Evolutionary conservation across 2,329 filamentous ascomycete genomes (phyloP).

Genomic region (Metarhizium guizhouense): DNA sequence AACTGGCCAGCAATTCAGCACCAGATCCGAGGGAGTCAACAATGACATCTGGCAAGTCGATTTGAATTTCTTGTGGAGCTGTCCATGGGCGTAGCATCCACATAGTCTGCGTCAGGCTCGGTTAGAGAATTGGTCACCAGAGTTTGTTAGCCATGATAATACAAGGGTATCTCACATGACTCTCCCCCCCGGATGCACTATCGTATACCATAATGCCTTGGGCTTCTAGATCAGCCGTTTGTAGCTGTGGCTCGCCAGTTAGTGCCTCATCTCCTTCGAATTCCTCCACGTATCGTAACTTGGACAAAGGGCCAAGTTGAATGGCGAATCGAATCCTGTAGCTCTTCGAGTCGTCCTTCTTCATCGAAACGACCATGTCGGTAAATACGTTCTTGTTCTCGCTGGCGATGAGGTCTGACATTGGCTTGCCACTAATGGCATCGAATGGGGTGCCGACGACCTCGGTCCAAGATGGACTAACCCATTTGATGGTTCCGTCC

Average conservation of each 20-base stretch:
- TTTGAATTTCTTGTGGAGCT: conserved; percentile 83
- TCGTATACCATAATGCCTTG: conserved; percentile 99
- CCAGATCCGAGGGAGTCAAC: conserved; percentile 92
- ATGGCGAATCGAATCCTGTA: conserved; percentile 79
- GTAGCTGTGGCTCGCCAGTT: conserved; percentile 25
- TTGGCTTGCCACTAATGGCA: conserved; percentile 64
- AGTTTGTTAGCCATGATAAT: neutral
- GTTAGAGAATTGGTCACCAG: neutral
- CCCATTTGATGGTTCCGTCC: conserved; percentile 86
- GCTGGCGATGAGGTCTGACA: conserved; percentile 69
- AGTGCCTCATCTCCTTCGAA: conserved; percentile 26
- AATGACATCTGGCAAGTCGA: conserved; percentile 80
- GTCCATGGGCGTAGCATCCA: conserved; percentile 98
- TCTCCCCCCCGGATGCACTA: conserved; percentile 73
- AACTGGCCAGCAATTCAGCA: conserved; percentile 87
- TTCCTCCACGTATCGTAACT: conserved; percentile 42
- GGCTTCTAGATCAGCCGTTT: conserved; percentile 71
- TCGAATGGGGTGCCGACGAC: conserved; percentile 75
- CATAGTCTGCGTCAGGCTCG: conserved; percentile 61
- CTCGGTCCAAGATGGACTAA: conserved; percentile 91
- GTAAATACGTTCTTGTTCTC: conserved; percentile 74
- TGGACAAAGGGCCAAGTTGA: conserved; percentile 59
- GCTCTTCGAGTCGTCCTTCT: conserved; percentile 85
- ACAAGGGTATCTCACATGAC: conserved; percentile 59
- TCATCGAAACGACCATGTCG: conserved; percentile 79